These are phyloP conservation scores for Melastoma malabathricum DNA, from an alignment of 345 rosid species.

Conservation along the genomic window DNA sequence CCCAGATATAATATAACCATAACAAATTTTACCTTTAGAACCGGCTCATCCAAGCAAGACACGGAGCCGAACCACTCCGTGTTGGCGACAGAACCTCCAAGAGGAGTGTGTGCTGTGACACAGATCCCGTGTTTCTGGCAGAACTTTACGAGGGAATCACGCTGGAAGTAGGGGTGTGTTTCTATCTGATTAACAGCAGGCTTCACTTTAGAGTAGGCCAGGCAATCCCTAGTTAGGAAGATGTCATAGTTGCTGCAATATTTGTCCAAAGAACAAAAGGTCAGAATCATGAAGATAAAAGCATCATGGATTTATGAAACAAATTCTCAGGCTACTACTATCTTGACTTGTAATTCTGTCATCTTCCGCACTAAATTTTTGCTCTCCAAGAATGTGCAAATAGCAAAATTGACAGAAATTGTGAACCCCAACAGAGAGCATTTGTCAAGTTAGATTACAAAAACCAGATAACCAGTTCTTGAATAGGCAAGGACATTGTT, in stretches of 20 bases:
- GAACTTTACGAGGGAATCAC: constrained; percentile 74
- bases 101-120: constrained; percentile 83
- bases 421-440: no score
- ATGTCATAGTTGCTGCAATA: constrained; percentile 72
- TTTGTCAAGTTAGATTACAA: no score
- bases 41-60: constrained; percentile 70
- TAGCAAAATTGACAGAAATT: no score
- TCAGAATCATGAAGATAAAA: not conserved
- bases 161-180: constrained; percentile 88
- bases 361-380: no score
- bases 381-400: no score
- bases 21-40: constrained; percentile 40
- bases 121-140: constrained; percentile 77
- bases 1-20: not conserved
- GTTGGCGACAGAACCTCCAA: constrained; percentile 66
- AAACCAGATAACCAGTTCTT: no score
- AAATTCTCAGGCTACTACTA: no score
- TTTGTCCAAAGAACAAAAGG: not conserved
- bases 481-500: no score
- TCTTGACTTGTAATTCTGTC: no score
- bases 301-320: no score
- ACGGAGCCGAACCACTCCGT: constrained; percentile 60
- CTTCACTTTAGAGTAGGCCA: constrained; percentile 84
- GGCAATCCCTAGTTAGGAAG: constrained; percentile 76
- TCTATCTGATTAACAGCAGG: constrained; percentile 97